Base-by-base conservation (phyloP, 768 basidiomycete genomes). In the Pseudohyphozyma bogoriensis region DNA sequence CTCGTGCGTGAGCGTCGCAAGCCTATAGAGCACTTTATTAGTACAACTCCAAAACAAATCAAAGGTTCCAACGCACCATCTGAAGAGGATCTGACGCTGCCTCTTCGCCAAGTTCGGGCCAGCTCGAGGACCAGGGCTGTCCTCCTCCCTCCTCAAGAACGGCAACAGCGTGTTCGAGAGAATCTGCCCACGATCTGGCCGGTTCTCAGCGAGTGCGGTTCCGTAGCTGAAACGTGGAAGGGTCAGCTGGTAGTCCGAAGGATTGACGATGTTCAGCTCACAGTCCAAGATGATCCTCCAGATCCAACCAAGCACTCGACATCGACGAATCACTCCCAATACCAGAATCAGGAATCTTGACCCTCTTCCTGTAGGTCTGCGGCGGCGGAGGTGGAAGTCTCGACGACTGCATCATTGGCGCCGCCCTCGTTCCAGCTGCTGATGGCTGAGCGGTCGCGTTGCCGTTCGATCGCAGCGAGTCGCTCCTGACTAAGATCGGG, bases 121-220 rank as follows among this genome's bases (percentile, higher is more conserved):
- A 3, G 45, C 13, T 11, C 59, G 28, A 26, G 68, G 58, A 26
- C 67, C 69, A 0, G 70, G 70, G n/a, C 69, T 54, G 51, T 71
- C 71, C 36, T 76, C 76, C 31, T 72, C 64, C 29, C 73, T 73
- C 22, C 68, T 56, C 24, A 77, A 61, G 33, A 73, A 59, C 0
- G 72, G 69, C 7, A 77, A 51, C 4, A 77, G 70, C 26, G 71
- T 68, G 31, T 58, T 68, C 2, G 72, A 63, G 51, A 76, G 57
- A 49, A 76, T 56, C 1, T 52, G 56, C 5, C 70, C 72, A 33
- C 74, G 69, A 16, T 75, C 74, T 13, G 63, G 54, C 1, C 66
- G 60, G 29, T 68, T 69, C n/a, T 66, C 46, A 11, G 51, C 36
- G 51, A 63, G 47, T 3, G 63, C 66, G 13, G 56, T 49, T 9